Base-by-base conservation (phyloP, 495 filamentous ascomycete species). In the Arthonia radiata region DNA sequence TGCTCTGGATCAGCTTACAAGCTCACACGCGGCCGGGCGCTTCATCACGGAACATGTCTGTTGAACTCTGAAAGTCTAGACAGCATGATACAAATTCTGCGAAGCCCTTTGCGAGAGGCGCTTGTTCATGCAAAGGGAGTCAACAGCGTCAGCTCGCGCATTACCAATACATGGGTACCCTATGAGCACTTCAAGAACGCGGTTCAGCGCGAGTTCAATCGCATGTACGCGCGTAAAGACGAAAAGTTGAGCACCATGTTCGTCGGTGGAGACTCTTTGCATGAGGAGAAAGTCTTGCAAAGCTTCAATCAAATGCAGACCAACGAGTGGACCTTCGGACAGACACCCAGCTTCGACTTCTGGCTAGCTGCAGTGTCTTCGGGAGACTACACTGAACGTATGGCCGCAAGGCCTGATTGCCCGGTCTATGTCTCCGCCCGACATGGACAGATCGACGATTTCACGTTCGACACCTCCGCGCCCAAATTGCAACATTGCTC, bases 1-100 rank as follows among this genome's bases (percentile, higher is more conserved):
- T 53, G 93, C 3, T 90, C 79, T 1, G 86, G 86, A 1, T 86
- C 76, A 1, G 86, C 86, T 11, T 94, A 86, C 49, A 94, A 93
- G 46, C 50, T 94, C 7, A 91, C 74, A 3, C 50, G 74, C 12
- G 46, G 57, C 18, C 61, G 81, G 24, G 64, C 78, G 3, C 54
- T 93, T 24, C 86, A 94, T 41, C 86, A 97, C 44, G 86, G 79
- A 3, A 97, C 86, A 0, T 83, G 78, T 44, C 49, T 97, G 24
- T 54, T 94, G 0, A 48, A 56, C 24, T 73, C 70, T 6, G 64
- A 64, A 4, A 68, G 80, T 38, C 50, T 93, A n/a, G 38, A 52
- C 16, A 42, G 50, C 19, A 65, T 93, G 4, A 57, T 62, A 6
- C 39, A 52, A 2, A 68, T 75, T 33, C 43, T 97, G 29, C 57